A percentile compares a stretch with the other conserved stretches of the same genome.
These are phyloP conservation scores for Phyllostachys edulis DNA, from an alignment of 176 grass and related monocot genomes.

Conservation along the genomic window DNA sequence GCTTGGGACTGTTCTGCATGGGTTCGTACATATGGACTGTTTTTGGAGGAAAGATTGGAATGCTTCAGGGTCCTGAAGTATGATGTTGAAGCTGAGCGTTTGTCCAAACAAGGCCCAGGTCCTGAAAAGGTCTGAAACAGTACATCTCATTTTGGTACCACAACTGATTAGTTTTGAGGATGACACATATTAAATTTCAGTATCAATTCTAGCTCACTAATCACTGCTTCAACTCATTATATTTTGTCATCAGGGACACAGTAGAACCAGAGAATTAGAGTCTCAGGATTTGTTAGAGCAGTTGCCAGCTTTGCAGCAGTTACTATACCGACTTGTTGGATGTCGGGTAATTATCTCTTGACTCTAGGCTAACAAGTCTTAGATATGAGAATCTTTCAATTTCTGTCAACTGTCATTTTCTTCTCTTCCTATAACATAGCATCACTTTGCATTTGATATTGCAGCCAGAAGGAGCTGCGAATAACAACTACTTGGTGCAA, in stretches of 20 bases:
- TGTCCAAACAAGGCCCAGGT: conserved; percentile 74
- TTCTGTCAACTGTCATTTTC: neutral
- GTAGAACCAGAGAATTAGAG: conserved; percentile 84
- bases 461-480: conserved; percentile 89
- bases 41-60: conserved; percentile 98
- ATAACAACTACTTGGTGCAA: conserved; percentile 90
- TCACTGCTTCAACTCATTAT: conserved; percentile 15
- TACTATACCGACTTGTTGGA: conserved; percentile 91
- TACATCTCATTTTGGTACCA: conserved; percentile 11
- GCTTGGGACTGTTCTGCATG: conserved; percentile 99
- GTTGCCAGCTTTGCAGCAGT: conserved; percentile 93
- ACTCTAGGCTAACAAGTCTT: neutral
- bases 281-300: conserved; percentile 87
- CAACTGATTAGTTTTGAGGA: conserved; percentile 20
- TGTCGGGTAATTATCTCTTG: conserved; percentile 64
- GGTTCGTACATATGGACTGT: conserved; percentile 90
- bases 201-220: neutral
- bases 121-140: conserved; percentile 80
- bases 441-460: conserved; percentile 13
- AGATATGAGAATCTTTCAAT: neutral
- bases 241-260: conserved; percentile 67
- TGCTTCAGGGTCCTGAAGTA: conserved; percentile 92
- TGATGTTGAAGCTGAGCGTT: conserved; percentile 94
- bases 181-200: neutral
- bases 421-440: neutral